Conservation (phyloP, 768 basidiomycete species). For the Boletus sp. region DNA sequence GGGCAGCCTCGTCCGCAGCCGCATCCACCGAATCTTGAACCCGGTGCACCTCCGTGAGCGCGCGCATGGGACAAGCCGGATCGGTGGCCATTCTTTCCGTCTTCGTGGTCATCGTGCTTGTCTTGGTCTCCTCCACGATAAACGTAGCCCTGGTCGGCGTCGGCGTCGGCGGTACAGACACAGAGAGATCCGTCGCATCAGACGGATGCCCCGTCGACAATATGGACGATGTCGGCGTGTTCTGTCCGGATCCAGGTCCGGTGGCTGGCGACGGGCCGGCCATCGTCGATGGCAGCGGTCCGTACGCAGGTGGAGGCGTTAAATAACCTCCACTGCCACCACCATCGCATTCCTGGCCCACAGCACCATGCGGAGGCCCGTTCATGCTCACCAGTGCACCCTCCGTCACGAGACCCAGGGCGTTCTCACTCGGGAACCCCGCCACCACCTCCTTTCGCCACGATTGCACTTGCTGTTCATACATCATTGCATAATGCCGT, state of each 20-base stretch:
- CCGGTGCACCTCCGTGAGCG: slow-evolving; percentile 17
- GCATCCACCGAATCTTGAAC: slow-evolving; percentile 24
- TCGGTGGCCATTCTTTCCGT: not conserved
- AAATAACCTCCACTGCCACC: not conserved
- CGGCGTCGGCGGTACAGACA: slow-evolving; percentile 3
- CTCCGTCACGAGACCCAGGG: slow-evolving; percentile 5
- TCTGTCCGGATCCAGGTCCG: not conserved
- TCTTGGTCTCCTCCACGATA: slow-evolving; percentile 1
- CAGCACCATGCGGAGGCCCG: not conserved
- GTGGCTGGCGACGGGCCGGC: not conserved
- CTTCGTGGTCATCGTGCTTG: not conserved
- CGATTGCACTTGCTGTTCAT: slow-evolving; percentile 2
- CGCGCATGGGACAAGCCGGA: slow-evolving; percentile 2
- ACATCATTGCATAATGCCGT: slow-evolving; percentile 9
- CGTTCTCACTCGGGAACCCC: not conserved
- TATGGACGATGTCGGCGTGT: not conserved
- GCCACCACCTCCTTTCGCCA: not conserved
- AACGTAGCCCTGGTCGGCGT: slow-evolving; percentile 12
- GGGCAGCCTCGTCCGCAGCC: slow-evolving; percentile 21
- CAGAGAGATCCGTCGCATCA: not conserved
- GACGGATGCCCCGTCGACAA: not conserved
- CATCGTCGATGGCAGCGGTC: not conserved
- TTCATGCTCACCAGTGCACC: not conserved
- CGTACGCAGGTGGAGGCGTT: slow-evolving; percentile 8
- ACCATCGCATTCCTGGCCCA: not conserved